Evolutionary conservation across 1,284 basidiomycete species (phyloP), one percentile per base, ranked within the genome.

Genomic region (Naganishia cerealis): DNA sequence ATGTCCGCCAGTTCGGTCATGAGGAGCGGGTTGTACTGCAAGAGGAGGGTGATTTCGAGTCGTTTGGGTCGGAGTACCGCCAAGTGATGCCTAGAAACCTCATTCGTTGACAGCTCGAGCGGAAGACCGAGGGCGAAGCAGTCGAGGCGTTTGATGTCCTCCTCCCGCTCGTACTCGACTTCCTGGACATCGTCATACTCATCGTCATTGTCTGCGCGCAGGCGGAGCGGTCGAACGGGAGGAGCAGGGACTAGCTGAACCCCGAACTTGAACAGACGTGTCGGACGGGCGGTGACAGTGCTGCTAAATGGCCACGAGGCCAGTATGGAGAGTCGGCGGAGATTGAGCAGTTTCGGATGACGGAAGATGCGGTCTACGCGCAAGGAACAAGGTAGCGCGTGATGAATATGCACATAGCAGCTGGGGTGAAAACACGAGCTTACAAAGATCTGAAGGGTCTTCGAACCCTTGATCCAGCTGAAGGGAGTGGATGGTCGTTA

Each of bases 71-170:
- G 46, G 5, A 77, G 70, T 3, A 46, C 24, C 2, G 52, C 48
- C 6, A 77, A 70, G n/a, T 75, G 72, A 46, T 73, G 71, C 0
- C 75, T 67, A 9, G 73, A 70, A 0, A 71, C 65, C 29, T 67
- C 54, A 26, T 74, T 77, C 5, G 75, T 75, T 55, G 69, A 72
- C 5, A 65, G 46, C 46, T 77, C 75, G 42, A 77, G 67, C 6
- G 75, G 75, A 0, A 76, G 61, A 24, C 75, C 75, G 65, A 73
- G 69, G n/a, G 66, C 67, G 7, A 77, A 57, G 13, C 66, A 55
- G 42, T 71, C 67, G 0, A 72, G 62, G 6, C 54, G 71, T 26
- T 67, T 26, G 50, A 29, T 1, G 69, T 65, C 12, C 7, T 52
- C 43, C 24, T 52, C 36, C 9, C 56, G 38, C 24, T 54, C 53